Evolutionary conservation across 306 rosid species (phyloP).

Genomic region (Prunus kanzakura): DNA sequence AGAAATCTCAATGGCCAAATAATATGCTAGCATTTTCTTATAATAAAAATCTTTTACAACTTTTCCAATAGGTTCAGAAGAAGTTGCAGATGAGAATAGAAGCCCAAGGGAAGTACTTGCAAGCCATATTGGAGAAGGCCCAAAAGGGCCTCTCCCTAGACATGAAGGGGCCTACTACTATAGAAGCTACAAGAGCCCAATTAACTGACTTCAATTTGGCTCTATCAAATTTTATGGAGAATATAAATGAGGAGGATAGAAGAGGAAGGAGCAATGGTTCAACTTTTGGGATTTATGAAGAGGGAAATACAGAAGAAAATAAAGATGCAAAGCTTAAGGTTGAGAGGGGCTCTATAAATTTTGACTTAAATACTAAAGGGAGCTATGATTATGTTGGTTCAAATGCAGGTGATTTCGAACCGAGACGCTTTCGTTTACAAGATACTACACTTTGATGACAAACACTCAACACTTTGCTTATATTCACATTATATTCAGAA

Average conservation of each 20-base stretch:
- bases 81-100: slow-evolving; percentile 80
- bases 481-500: neutral
- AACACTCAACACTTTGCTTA: neutral
- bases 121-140: slow-evolving; percentile 76
- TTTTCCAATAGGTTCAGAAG: slow-evolving; percentile 58
- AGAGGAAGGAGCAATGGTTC: slow-evolving; percentile 35
- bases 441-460: slow-evolving; percentile 28
- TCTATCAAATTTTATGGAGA: slow-evolving; percentile 67
- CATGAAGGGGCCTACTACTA: slow-evolving; percentile 34
- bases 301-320: slow-evolving; percentile 34
- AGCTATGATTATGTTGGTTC: slow-evolving; percentile 54
- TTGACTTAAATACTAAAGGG: slow-evolving; percentile 74
- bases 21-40: neutral
- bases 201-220: slow-evolving; percentile 64
- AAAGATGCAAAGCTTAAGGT: slow-evolving; percentile 47
- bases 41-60: too few relatives aligned
- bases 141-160: slow-evolving; percentile 60
- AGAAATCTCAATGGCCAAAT: neutral
- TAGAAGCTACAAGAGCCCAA: slow-evolving; percentile 61
- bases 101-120: slow-evolving; percentile 87
- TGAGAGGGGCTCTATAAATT: slow-evolving; percentile 44
- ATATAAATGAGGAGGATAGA: slow-evolving; percentile 48
- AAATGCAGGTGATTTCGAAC: slow-evolving; percentile 52
- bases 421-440: slow-evolving; percentile 46
- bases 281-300: slow-evolving; percentile 37